phyloP scores from a whole-genome alignment of 306 rosid species.

The Cicer arietinum region DNA sequence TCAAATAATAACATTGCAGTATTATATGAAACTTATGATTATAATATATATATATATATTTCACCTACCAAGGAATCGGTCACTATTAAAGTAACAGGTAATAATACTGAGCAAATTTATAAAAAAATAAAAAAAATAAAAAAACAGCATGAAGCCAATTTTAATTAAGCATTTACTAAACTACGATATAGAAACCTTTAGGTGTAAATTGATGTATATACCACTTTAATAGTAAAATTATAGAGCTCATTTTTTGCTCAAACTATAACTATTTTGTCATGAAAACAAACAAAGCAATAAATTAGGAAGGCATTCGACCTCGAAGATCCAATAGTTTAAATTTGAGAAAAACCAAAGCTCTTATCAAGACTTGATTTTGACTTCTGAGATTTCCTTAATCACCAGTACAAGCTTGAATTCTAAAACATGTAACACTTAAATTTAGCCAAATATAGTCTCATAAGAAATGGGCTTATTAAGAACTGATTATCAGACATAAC shows the following conservation, averaged over 20 bases:
- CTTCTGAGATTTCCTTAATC: not conserved
- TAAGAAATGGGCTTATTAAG: not conserved
- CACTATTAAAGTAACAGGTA: not conserved
- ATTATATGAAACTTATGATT: not conserved
- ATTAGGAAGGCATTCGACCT: no score
- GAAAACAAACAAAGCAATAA: no score
- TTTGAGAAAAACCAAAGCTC: not conserved
- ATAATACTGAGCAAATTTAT: not conserved
- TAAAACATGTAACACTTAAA: not conserved
- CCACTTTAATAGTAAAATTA: not conserved
- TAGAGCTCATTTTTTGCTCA: no score
- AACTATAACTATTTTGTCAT: no score
- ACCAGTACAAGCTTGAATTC: not conserved
- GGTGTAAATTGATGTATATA: not conserved
- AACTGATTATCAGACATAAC: slow-evolving; percentile 15
- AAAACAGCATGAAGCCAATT: not conserved
- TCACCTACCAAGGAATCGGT: not conserved
- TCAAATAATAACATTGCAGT: no score
- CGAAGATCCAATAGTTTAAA: no score
- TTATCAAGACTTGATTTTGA: not conserved
- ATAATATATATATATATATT: not conserved
- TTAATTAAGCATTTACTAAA: not conserved
- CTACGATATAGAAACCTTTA: not conserved
- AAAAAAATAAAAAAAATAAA: no score
- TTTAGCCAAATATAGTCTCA: slow-evolving; percentile 1